Evolutionary conservation across 441 rosid genomes (phyloP).

Genomic region (Aleurites moluccanus): DNA sequence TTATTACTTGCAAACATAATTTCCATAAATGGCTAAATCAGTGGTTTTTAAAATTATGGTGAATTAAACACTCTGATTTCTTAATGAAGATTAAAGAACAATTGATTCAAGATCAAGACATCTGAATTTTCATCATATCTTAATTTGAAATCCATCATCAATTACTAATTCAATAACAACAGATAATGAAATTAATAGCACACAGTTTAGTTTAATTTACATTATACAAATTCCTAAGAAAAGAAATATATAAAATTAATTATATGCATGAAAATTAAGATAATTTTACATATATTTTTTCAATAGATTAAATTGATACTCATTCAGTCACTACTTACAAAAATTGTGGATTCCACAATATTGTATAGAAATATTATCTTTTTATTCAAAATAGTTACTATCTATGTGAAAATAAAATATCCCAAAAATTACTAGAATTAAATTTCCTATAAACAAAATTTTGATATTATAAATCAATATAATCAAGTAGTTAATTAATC

Average conservation of each 20-base stretch:
- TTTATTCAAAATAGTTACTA: neutral
- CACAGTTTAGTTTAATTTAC: neutral
- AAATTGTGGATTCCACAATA: neutral
- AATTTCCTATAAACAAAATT: neutral
- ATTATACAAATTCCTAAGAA: neutral
- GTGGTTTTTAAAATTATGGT: neutral
- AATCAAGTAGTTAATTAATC: conserved; percentile 30
- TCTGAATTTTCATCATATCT: neutral
- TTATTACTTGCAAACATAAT: too few relatives aligned
- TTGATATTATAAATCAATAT: neutral
- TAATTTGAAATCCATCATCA: neutral
- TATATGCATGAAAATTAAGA: neutral
- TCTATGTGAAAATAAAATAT: neutral
- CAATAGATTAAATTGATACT: neutral
- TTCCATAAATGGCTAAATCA: neutral
- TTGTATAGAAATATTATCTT: neutral
- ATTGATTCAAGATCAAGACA: neutral
- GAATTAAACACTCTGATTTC: neutral
- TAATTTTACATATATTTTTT: neutral
- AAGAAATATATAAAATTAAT: neutral
- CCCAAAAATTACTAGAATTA: neutral
- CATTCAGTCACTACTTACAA: neutral
- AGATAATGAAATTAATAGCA: neutral
- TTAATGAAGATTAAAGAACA: neutral
- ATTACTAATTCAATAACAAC: neutral